Evolutionary conservation across 164 flowering plant species (phyloP).

Genomic region (Sextonia rubra): DNA sequence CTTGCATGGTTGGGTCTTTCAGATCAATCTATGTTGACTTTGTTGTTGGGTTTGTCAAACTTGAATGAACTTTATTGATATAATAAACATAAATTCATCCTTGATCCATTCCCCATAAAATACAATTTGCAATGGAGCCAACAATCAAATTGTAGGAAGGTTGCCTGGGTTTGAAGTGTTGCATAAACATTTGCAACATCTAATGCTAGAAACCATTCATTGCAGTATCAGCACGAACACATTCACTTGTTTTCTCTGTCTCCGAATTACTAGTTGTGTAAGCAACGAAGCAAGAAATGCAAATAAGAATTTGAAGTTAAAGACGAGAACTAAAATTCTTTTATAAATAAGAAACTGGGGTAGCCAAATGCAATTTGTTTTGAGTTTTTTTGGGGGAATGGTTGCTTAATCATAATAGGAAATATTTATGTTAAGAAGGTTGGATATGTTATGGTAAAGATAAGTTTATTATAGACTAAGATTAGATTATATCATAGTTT

Average conservation of each 20-base stretch:
- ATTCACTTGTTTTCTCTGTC: slow-evolving; percentile 68
- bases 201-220: slow-evolving; percentile 44
- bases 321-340: neutral
- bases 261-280: slow-evolving; percentile 29
- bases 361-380: too few relatives aligned
- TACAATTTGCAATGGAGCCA: slow-evolving; percentile 1
- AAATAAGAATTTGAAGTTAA: neutral
- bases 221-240: slow-evolving; percentile 49
- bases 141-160: neutral
- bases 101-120: neutral
- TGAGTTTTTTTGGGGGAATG: too few relatives aligned
- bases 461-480: too few relatives aligned
- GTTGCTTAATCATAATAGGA: too few relatives aligned
- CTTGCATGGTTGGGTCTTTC: too few relatives aligned
- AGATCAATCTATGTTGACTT: too few relatives aligned
- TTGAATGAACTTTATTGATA: too few relatives aligned
- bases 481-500: too few relatives aligned
- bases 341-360: neutral
- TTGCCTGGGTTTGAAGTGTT: slow-evolving; percentile 1
- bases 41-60: too few relatives aligned
- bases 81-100: too few relatives aligned
- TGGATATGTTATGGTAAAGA: too few relatives aligned
- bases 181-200: neutral
- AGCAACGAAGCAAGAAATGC: neutral
- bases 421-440: too few relatives aligned